These are phyloP conservation scores for Coccomyxa subellipsoidea DNA, from an alignment of 163 green algal genomes.

Conservation along the genomic window DNA sequence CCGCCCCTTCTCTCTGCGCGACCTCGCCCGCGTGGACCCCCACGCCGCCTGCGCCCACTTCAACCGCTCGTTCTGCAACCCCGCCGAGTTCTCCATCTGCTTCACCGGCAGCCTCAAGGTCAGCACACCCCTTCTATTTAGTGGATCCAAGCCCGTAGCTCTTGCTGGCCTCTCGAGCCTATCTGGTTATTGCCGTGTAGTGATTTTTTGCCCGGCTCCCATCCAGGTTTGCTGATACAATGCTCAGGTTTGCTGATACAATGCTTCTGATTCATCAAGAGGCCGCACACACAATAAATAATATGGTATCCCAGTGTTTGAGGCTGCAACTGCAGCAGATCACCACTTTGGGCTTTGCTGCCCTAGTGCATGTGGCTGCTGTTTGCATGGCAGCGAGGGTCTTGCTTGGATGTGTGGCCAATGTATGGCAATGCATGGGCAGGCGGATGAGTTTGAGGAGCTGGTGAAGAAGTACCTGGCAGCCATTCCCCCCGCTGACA, in stretches of 20 bases:
- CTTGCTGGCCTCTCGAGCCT: too few species aligned
- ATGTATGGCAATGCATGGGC: slow-evolving; percentile 2
- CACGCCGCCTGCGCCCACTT: slow-evolving; percentile 47
- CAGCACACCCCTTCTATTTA: slow-evolving; percentile 4
- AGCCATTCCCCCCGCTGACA: slow-evolving; percentile 45
- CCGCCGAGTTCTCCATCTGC: slow-evolving; percentile 72
- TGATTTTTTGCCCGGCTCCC: too few species aligned
- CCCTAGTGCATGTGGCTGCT: not conserved
- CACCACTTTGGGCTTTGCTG: not conserved
- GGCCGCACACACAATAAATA: too few species aligned
- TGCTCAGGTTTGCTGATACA: too few species aligned
- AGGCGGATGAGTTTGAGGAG: slow-evolving; percentile 41
- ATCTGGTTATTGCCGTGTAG: too few species aligned
- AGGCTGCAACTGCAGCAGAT: too few species aligned
- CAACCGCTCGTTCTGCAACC: slow-evolving; percentile 62
- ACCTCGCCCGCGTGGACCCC: slow-evolving; percentile 46
- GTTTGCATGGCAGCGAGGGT: not conserved
- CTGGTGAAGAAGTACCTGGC: slow-evolving; percentile 72
- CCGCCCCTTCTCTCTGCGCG: slow-evolving; percentile 51
- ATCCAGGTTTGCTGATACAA: too few species aligned
- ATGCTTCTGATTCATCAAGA: not conserved
- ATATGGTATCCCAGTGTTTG: too few species aligned
- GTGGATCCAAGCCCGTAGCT: not conserved
- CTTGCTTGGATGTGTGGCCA: not conserved
- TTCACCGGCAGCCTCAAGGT: slow-evolving; percentile 39